phyloP scores from a whole-genome alignment of 2,329 filamentous ascomycete genomes.

The Fusarium heterosporum region DNA sequence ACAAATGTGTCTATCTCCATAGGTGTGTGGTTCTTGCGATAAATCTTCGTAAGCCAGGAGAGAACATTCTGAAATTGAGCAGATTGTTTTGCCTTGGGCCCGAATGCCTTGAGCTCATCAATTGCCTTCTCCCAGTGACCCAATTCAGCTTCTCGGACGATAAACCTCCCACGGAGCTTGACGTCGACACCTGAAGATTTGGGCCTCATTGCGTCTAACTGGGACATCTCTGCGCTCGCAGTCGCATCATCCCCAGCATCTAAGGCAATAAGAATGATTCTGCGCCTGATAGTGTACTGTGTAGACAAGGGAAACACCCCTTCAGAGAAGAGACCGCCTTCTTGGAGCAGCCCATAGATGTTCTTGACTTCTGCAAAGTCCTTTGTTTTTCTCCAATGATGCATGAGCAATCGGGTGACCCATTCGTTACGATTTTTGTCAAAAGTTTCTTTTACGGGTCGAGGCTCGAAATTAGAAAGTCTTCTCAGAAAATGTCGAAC shows the following conservation, averaged over 20 bases:
- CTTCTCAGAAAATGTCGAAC: constrained; percentile 28
- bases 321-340: constrained; percentile 46
- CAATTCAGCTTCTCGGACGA: constrained; percentile 46
- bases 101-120: constrained; percentile 41
- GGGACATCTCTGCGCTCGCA: constrained; percentile 43
- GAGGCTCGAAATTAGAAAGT: constrained; percentile 18
- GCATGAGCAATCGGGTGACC: constrained; percentile 42
- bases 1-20: constrained; percentile 49
- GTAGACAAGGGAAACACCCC: constrained; percentile 28
- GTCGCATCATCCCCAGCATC: constrained; percentile 47
- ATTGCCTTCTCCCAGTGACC: constrained; percentile 46
- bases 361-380: constrained; percentile 41
- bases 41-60: constrained; percentile 52
- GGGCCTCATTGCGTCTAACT: constrained; percentile 38
- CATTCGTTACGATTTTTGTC: constrained; percentile 33
- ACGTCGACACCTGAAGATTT: constrained; percentile 41
- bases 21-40: constrained; percentile 43
- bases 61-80: constrained; percentile 46
- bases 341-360: constrained; percentile 47
- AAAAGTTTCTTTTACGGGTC: not conserved
- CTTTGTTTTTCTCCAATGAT: constrained; percentile 45
- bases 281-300: constrained; percentile 48
- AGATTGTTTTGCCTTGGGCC: constrained; percentile 27
- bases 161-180: constrained; percentile 46
- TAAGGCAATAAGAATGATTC: constrained; percentile 45